Evolutionary conservation across 2,329 filamentous ascomycete genomes (phyloP).

Genomic region (Pseudogymnoascus sp.): DNA sequence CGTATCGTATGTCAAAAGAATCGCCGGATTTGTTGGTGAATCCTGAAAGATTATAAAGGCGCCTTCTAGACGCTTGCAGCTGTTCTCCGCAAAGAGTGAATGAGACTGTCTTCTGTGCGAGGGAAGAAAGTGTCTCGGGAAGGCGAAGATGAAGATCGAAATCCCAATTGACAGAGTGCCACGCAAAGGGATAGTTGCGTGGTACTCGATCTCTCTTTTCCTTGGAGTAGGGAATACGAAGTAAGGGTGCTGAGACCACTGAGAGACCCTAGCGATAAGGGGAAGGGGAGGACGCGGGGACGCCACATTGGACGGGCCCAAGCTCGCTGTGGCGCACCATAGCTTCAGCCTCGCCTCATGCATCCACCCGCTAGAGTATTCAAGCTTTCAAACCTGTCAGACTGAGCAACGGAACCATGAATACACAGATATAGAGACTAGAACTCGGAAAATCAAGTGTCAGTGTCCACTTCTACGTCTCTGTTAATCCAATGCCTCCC

Average conservation of each 20-base stretch:
- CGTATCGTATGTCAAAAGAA: conserved; percentile 4
- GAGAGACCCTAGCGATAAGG: conserved; percentile 7
- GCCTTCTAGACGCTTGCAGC: background rate
- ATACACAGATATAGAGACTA: background rate
- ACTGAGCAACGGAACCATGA: background rate
- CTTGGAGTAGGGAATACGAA: background rate
- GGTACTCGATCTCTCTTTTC: conserved; percentile 7
- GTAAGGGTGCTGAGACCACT: conserved; percentile 5
- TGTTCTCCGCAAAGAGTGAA: background rate
- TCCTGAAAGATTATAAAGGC: background rate
- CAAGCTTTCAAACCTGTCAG: background rate
- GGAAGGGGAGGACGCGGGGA: background rate
- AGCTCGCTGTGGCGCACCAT: background rate
- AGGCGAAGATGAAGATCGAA: background rate
- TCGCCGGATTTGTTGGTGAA: background rate
- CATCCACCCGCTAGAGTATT: background rate
- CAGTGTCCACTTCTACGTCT: background rate
- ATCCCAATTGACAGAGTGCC: background rate
- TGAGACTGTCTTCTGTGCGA: background rate
- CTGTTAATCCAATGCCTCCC: background rate
- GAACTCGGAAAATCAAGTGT: background rate
- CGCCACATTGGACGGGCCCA: background rate
- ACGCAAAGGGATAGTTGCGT: background rate
- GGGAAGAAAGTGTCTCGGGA: background rate
- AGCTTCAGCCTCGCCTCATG: background rate